Conservation (phyloP, 257 asterid species). For the Haberlea rhodopensis region DNA sequence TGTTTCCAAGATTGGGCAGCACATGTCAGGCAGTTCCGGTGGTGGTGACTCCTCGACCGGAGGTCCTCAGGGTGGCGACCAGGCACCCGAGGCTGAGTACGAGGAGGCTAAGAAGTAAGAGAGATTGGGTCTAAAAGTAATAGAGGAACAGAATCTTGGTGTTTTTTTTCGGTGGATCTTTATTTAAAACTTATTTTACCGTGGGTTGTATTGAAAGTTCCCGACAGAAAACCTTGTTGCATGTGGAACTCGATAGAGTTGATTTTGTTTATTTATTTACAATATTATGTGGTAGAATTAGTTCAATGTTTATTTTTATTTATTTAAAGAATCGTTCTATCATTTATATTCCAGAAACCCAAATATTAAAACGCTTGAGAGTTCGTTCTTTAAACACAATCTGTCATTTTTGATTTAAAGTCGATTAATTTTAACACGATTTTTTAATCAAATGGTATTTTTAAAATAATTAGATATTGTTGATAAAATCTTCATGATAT, state of each 20-base stretch:
- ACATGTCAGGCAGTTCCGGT: slow-evolving; percentile 49
- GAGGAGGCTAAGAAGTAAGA: slow-evolving; percentile 65
- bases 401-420: too few relatives aligned
- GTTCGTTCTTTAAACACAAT: too few relatives aligned
- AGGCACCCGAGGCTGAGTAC: slow-evolving; percentile 63
- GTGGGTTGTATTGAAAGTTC: slow-evolving; percentile 21
- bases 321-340: too few relatives aligned
- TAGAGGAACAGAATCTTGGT: neutral
- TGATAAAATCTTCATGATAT: too few relatives aligned
- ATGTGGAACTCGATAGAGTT: slow-evolving; percentile 3
- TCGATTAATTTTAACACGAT: too few relatives aligned
- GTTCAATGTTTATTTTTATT: slow-evolving; percentile 7
- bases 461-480: too few relatives aligned
- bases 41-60: slow-evolving; percentile 34
- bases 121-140: neutral
- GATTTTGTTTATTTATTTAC: slow-evolving; percentile 12
- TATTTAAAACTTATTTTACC: slow-evolving; percentile 20
- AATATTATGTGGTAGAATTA: slow-evolving; percentile 21
- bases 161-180: slow-evolving; percentile 25
- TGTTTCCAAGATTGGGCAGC: slow-evolving; percentile 62
- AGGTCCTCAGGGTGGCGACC: slow-evolving; percentile 44
- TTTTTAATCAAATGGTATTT: too few relatives aligned
- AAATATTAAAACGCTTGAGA: too few relatives aligned
- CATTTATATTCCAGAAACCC: too few relatives aligned
- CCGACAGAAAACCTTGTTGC: slow-evolving; percentile 15